A percentile compares a stretch with the other conserved stretches of the same genome.
phyloP scores from a whole-genome alignment of 169 alveolate species.

The Theileria equi region DNA sequence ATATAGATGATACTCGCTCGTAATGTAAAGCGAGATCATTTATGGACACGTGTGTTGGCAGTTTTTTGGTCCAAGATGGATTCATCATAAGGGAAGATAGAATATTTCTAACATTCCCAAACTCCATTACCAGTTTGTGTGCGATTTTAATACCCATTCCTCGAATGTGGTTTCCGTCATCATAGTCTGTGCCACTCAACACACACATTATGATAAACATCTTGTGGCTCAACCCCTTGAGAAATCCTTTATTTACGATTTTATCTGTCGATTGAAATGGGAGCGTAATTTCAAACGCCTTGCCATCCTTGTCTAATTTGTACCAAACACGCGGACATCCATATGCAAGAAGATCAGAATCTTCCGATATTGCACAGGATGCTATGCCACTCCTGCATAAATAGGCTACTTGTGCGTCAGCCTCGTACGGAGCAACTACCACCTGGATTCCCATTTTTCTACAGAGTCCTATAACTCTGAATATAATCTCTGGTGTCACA shows the following conservation, averaged over 20 bases:
- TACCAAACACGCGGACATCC: slow-evolving; percentile 88
- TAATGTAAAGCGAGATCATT: slow-evolving; percentile 60
- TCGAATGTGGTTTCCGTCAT: slow-evolving; percentile 71
- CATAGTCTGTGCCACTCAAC: slow-evolving; percentile 76
- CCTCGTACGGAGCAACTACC: slow-evolving; percentile 97
- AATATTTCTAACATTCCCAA: slow-evolving; percentile 51
- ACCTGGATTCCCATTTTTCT: slow-evolving; percentile 75
- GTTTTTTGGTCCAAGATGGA: slow-evolving; percentile 66
- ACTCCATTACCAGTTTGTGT: slow-evolving; percentile 53
- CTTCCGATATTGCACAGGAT: slow-evolving; percentile 88
- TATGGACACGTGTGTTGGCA: slow-evolving; percentile 60
- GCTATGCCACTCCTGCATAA: slow-evolving; percentile 85
- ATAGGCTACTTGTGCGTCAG: slow-evolving; percentile 97
- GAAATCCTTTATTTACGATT: slow-evolving; percentile 48
- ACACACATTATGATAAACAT: slow-evolving; percentile 77
- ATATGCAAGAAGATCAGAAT: slow-evolving; percentile 91
- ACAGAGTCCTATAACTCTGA: slow-evolving; percentile 63
- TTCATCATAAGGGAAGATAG: slow-evolving; percentile 41
- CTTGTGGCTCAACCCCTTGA: slow-evolving; percentile 64
- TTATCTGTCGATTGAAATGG: slow-evolving; percentile 40
- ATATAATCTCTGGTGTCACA: slow-evolving; percentile 72
- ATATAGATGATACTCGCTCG: slow-evolving; percentile 63
- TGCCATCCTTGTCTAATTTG: slow-evolving; percentile 75
- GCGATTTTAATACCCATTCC: slow-evolving; percentile 80
- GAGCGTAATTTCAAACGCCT: slow-evolving; percentile 65